Evolutionary conservation across 345 rosid genomes (phyloP).

Genomic region (Erodium maritimum): DNA sequence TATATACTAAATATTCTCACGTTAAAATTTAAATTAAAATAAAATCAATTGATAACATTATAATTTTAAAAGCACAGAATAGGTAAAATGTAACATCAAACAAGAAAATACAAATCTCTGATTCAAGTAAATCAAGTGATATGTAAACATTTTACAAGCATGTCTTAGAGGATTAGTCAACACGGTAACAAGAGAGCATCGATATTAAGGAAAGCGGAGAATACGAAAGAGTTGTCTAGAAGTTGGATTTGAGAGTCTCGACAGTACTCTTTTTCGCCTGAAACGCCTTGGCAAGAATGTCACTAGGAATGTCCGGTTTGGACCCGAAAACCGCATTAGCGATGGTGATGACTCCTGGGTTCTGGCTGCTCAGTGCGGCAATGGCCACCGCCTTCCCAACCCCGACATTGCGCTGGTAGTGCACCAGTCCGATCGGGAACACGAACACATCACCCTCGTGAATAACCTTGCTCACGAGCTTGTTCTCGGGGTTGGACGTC

Average conservation of each 20-base stretch:
- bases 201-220: too few relatives aligned
- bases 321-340: constrained; percentile 12
- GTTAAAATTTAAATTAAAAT: too few relatives aligned
- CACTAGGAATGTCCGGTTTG: constrained; percentile 1
- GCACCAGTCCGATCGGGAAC: constrained; percentile 6
- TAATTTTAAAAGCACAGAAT: too few relatives aligned
- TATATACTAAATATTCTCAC: too few relatives aligned
- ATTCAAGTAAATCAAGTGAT: too few relatives aligned
- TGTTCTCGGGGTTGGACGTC: constrained; percentile 5
- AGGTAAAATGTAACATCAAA: too few relatives aligned
- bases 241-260: constrained; percentile 2
- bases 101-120: too few relatives aligned
- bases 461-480: neutral
- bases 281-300: constrained; percentile 11
- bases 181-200: too few relatives aligned
- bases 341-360: constrained; percentile 5
- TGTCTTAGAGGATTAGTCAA: too few relatives aligned
- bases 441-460: constrained; percentile 4
- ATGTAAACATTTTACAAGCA: too few relatives aligned
- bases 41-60: too few relatives aligned
- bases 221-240: neutral
- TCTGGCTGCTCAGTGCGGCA: constrained; percentile 6
- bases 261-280: constrained; percentile 2
- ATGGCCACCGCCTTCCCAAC: neutral
- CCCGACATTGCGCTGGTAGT: neutral